A percentile compares a stretch with the other conserved stretches of the same genome.
Conservation (phyloP, 2,329 filamentous ascomycete species). For the Lachnellula suecica region DNA sequence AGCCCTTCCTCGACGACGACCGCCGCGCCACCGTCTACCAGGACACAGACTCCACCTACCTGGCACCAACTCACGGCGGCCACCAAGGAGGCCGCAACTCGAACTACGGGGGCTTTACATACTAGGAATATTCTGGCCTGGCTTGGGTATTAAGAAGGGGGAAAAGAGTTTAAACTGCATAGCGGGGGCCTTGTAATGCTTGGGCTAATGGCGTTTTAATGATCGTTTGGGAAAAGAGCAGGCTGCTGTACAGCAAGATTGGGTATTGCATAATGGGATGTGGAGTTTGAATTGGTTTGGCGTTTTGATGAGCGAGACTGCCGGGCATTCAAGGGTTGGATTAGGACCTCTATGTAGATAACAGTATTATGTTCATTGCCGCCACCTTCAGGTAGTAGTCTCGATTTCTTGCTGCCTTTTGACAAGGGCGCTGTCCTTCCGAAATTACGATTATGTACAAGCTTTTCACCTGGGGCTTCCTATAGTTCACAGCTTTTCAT, state of each 20-base stretch:
- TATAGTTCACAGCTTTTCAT: too few relatives aligned
- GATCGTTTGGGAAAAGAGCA: neutral
- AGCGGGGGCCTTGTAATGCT: neutral
- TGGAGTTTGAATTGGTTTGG: neutral
- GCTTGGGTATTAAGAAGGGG: neutral
- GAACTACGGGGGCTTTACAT: slow-evolving; percentile 33
- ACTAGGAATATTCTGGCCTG: slow-evolving; percentile 13
- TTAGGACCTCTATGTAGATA: neutral
- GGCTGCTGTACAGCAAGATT: neutral
- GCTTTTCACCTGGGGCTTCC: too few relatives aligned
- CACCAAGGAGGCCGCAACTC: slow-evolving; percentile 26
- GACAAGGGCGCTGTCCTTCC: too few relatives aligned
- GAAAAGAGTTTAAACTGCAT: neutral
- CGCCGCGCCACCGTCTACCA: slow-evolving; percentile 32
- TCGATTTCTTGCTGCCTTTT: too few relatives aligned
- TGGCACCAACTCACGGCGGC: slow-evolving; percentile 17
- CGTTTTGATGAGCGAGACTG: neutral
- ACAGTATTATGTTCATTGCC: too few relatives aligned
- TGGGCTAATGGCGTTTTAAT: neutral
- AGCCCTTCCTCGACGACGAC: slow-evolving; percentile 51
- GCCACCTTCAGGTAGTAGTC: too few relatives aligned
- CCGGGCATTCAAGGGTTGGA: neutral
- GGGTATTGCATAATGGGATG: neutral
- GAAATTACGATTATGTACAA: too few relatives aligned
- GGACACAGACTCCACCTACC: slow-evolving; percentile 26